Evolutionary conservation across 257 asterid species (phyloP).

Genomic region (Solanum paucissectum): DNA sequence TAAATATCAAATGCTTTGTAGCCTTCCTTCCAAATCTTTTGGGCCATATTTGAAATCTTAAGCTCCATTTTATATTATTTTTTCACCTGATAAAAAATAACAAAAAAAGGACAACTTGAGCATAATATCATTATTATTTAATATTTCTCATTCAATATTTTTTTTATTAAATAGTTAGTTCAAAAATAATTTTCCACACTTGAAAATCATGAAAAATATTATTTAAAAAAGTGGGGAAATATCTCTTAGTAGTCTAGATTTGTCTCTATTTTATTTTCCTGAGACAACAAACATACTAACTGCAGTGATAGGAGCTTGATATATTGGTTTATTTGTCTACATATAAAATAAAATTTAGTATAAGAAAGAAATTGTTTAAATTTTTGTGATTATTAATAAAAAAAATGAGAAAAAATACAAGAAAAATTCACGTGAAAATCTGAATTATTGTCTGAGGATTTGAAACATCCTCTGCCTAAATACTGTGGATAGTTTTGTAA

Average conservation of each 20-base stretch:
- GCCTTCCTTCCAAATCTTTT: neutral
- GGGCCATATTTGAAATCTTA: neutral
- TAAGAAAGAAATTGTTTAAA: neutral
- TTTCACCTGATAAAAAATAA: neutral
- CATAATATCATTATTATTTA: neutral
- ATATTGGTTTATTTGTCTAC: neutral
- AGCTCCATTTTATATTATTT: neutral
- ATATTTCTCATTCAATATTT: neutral
- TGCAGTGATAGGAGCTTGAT: conserved; percentile 1
- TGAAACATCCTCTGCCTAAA: conserved; percentile 2
- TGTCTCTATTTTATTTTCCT: conserved; percentile 3
- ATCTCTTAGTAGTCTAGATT: neutral
- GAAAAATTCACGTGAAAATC: conserved; percentile 3
- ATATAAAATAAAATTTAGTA: neutral
- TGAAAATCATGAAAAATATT: neutral
- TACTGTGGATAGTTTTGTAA: neutral
- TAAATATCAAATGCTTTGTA: neutral
- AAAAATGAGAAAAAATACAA: neutral
- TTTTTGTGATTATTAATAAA: neutral
- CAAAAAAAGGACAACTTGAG: neutral
- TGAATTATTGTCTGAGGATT: conserved; percentile 3
- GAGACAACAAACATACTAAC: conserved; percentile 2
- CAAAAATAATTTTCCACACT: neutral
- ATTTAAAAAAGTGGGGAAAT: neutral
- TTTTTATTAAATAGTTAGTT: neutral